Evolutionary conservation across 2,329 filamentous ascomycete genomes (phyloP).

Genomic region (Phialophora expanda): DNA sequence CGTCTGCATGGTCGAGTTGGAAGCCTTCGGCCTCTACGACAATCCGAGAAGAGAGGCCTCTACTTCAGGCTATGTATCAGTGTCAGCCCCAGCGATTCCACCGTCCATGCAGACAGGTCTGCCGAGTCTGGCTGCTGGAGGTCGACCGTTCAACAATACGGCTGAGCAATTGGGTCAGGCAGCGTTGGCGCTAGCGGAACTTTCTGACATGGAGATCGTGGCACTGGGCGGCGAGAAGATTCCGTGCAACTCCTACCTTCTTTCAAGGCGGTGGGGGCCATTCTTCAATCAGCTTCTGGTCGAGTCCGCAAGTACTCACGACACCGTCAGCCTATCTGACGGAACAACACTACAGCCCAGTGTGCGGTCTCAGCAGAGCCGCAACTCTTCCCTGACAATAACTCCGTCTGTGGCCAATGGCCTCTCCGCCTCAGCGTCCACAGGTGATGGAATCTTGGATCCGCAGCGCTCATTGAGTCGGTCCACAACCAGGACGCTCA

Average conservation of each 20-base stretch:
- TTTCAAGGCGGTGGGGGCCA: slow-evolving; percentile 88
- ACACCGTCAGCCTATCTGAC: slow-evolving; percentile 62
- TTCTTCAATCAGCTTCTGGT: slow-evolving; percentile 92
- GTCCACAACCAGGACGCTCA: slow-evolving; percentile 39
- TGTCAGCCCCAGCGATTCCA: slow-evolving; percentile 72
- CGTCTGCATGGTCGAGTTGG: slow-evolving; percentile 93
- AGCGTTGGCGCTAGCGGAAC: slow-evolving; percentile 77
- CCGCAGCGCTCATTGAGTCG: slow-evolving; percentile 37
- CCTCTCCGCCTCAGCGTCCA: slow-evolving; percentile 13
- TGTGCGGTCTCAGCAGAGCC: slow-evolving; percentile 50
- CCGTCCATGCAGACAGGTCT: slow-evolving; percentile 53
- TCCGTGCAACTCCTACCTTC: slow-evolving; percentile 87
- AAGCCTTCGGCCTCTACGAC: slow-evolving; percentile 96
- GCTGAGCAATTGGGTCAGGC: slow-evolving; percentile 86
- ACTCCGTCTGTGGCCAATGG: slow-evolving; percentile 61
- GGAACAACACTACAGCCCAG: slow-evolving; percentile 74
- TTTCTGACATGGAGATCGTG: slow-evolving; percentile 95
- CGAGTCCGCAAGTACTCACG: slow-evolving; percentile 73
- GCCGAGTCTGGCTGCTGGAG: slow-evolving; percentile 67
- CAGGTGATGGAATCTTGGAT: slow-evolving; percentile 30
- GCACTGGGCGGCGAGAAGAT: slow-evolving; percentile 90
- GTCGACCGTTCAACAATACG: slow-evolving; percentile 74
- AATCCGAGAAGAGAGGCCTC: slow-evolving; percentile 82
- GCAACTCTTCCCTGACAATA: slow-evolving; percentile 82
- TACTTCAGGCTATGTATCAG: slow-evolving; percentile 81